These are phyloP conservation scores for Naganishia sp. DNA, from an alignment of 1,284 basidiomycete species.

Conservation along the genomic window DNA sequence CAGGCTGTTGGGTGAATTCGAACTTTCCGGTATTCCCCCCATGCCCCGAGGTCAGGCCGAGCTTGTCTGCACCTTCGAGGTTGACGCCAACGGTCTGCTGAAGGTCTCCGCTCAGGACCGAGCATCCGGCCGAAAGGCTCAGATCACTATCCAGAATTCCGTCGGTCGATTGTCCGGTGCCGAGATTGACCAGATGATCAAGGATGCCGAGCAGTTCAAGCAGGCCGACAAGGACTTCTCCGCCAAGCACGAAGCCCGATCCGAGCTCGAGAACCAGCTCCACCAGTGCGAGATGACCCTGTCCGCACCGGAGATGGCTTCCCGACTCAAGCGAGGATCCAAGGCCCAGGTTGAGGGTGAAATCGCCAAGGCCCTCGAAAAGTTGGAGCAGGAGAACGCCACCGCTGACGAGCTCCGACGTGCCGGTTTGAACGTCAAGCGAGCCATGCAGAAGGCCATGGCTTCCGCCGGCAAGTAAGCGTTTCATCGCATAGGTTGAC, in stretches of 20 bases:
- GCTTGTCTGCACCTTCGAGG: slow-evolving; percentile 94
- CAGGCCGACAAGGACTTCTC: slow-evolving; percentile 96
- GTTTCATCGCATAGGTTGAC: slow-evolving; percentile 4
- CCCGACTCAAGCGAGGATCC: slow-evolving; percentile 95
- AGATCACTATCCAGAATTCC: slow-evolving; percentile 79
- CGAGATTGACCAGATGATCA: slow-evolving; percentile 98
- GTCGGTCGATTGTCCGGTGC: slow-evolving; percentile 90
- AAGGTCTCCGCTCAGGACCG: slow-evolving; percentile 94
- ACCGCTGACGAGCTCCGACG: slow-evolving; percentile 89
- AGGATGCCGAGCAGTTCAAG: slow-evolving; percentile 95
- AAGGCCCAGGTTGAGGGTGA: slow-evolving; percentile 90
- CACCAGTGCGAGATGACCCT: slow-evolving; percentile 92
- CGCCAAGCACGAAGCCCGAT: slow-evolving; percentile 92
- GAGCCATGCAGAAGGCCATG: slow-evolving; percentile 91
- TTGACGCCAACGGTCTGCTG: slow-evolving; percentile 90
- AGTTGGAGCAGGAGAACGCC: slow-evolving; percentile 92
- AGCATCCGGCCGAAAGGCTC: slow-evolving; percentile 92
- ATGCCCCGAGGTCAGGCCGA: slow-evolving; percentile 96
- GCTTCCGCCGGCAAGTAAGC: slow-evolving; percentile 47
- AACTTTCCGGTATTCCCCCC: slow-evolving; percentile 93
- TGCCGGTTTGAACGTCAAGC: slow-evolving; percentile 87
- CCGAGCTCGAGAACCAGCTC: slow-evolving; percentile 92
- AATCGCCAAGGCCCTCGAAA: slow-evolving; percentile 93
- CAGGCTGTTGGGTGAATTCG: slow-evolving; percentile 94
- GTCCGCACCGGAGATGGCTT: slow-evolving; percentile 88